Percentiles rank a stretch among this genome's conserved stretches.
These are phyloP conservation scores for Luvunga scandens DNA, from an alignment of 345 rosid genomes.

Conservation along the genomic window DNA sequence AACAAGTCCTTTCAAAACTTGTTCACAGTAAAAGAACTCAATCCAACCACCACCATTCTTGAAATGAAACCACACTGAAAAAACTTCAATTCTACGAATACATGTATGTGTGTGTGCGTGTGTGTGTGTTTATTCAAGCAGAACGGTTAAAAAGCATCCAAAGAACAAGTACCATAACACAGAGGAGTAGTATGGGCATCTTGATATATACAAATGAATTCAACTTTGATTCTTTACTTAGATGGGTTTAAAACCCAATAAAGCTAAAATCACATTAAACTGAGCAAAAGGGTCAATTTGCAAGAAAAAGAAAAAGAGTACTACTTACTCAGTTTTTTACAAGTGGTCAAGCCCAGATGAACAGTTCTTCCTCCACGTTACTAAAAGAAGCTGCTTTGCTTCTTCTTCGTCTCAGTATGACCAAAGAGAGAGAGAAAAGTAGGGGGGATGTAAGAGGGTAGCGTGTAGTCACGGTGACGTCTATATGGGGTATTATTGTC, in stretches of 20 bases:
- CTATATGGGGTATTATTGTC: neutral
- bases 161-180: slow-evolving; percentile 1
- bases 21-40: neutral
- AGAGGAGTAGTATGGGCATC: neutral
- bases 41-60: neutral
- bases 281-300: neutral
- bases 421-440: neutral
- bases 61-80: neutral
- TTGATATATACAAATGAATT: neutral
- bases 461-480: neutral
- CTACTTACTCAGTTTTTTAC: slow-evolving; percentile 4
- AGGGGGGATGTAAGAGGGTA: neutral
- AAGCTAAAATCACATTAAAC: neutral
- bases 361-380: neutral
- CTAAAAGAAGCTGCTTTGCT: slow-evolving; percentile 18
- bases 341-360: neutral
- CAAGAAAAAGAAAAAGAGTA: neutral
- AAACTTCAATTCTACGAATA: neutral
- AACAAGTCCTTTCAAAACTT: neutral
- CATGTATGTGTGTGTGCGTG: no score
- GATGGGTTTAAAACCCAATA: slow-evolving; percentile 4
- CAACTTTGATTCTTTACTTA: slow-evolving; percentile 19
- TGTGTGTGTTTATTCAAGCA: no score
- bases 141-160: neutral
- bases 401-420: neutral